Conservation (phyloP, 371 early-diverging fungal species). For the Lichtheimia ornata region DNA sequence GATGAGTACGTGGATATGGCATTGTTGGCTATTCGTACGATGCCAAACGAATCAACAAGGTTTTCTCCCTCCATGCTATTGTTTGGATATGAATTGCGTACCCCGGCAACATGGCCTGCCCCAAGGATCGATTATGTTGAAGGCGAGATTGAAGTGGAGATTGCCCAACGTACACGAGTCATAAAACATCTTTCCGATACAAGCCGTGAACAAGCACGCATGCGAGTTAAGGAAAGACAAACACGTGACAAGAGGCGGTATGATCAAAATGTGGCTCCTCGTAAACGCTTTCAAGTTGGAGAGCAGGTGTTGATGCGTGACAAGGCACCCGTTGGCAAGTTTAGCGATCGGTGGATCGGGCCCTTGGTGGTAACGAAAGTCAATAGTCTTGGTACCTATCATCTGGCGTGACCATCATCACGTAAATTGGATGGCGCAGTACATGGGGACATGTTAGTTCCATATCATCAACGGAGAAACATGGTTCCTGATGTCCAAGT, state of each 20-base stretch:
- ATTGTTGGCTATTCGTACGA: conserved; percentile 16
- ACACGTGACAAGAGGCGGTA: background rate
- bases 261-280: background rate
- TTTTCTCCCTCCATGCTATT: conserved; percentile 15
- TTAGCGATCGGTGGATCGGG: conserved; percentile 16
- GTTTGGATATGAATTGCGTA: conserved; percentile 21
- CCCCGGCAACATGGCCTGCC: conserved; percentile 19
- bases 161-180: background rate
- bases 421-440: background rate
- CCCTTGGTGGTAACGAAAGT: conserved; percentile 10
- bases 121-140: conserved; percentile 14
- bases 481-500: conserved; percentile 18
- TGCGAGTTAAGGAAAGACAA: background rate
- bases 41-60: conserved; percentile 16
- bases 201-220: background rate
- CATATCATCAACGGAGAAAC: background rate
- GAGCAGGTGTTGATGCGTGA: background rate
- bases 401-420: conserved; percentile 7
- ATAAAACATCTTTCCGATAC: background rate
- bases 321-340: conserved; percentile 3
- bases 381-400: conserved; percentile 15
- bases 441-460: conserved; percentile 18
- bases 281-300: background rate
- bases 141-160: conserved; percentile 2
- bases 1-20: conserved; percentile 11